Percentiles rank a stretch among this genome's conserved stretches.
phyloP scores from a whole-genome alignment of 208 protist genomes.

The Wallacemonas sp. region DNA sequence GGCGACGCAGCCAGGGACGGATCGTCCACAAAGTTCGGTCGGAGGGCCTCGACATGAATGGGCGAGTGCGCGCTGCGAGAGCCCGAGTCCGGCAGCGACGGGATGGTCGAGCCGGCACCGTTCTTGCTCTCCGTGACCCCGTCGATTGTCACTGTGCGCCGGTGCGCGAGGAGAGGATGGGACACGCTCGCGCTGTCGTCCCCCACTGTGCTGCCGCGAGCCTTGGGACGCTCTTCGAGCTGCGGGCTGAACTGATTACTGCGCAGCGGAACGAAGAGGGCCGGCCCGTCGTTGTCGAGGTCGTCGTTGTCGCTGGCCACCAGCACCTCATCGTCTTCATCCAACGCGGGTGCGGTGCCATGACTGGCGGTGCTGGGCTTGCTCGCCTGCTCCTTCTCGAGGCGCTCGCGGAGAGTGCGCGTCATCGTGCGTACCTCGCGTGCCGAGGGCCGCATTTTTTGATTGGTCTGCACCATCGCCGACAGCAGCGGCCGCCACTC shows the following conservation, averaged over 20 bases:
- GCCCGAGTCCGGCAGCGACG: not conserved
- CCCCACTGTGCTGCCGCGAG: not conserved
- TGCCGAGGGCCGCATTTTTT: not conserved
- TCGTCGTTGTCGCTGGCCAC: conserved; percentile 10
- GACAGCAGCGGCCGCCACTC: conserved; percentile 21
- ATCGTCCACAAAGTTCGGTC: not conserved
- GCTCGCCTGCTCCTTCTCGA: not conserved
- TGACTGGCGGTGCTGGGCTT: not conserved
- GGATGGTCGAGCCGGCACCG: not conserved
- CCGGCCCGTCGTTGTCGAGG: not conserved
- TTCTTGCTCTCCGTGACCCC: conserved; percentile 1
- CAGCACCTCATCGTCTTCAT: conserved; percentile 5
- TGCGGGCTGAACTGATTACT: conserved; percentile 1
- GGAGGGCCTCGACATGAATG: not conserved
- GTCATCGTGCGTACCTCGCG: not conserved
- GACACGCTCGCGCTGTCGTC: not conserved
- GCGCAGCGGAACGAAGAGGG: conserved; percentile 2
- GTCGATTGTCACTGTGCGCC: not conserved
- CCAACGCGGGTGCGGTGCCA: not conserved
- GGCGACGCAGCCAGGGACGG: not conserved
- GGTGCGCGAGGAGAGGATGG: not conserved
- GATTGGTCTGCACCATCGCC: conserved; percentile 20
- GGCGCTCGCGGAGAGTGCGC: not conserved
- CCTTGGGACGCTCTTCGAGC: not conserved
- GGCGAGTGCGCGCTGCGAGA: conserved; percentile 2